Conservation (phyloP, 176 grass and related monocot species). For the Hsuehochloa calcarea region DNA sequence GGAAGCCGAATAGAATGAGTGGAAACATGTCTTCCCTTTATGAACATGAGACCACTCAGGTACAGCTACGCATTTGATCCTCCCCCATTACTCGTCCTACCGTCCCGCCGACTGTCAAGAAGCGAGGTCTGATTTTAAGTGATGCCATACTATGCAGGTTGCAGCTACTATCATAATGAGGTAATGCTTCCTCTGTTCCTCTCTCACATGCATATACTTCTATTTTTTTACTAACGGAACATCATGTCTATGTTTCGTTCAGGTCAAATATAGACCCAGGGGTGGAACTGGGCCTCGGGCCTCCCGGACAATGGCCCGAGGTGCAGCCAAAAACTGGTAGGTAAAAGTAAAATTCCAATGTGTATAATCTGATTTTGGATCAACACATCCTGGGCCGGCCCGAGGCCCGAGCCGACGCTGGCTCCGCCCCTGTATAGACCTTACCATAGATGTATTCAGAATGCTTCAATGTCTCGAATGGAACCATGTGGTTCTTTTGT, state of each 20-base stretch:
- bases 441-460: constrained; percentile 85
- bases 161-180: constrained; percentile 76
- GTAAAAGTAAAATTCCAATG: too few relatives aligned
- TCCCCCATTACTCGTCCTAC: constrained; percentile 55
- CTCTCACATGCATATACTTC: not conserved
- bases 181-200: constrained; percentile 29
- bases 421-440: constrained; percentile 83
- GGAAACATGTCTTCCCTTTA: constrained; percentile 84
- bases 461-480: constrained; percentile 97
- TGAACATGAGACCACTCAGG: constrained; percentile 78
- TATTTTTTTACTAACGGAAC: not conserved
- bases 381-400: too few relatives aligned
- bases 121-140: constrained; percentile 58
- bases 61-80: constrained; percentile 83
- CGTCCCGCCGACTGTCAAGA: constrained; percentile 37
- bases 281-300: too few relatives aligned
- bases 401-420: too few relatives aligned
- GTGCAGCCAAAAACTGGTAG: too few relatives aligned
- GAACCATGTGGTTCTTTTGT: constrained; percentile 87
- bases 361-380: too few relatives aligned
- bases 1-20: constrained; percentile 85
- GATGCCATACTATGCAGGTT: constrained; percentile 68
- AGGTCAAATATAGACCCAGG: too few relatives aligned
- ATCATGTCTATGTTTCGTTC: constrained; percentile 25
- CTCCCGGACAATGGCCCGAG: too few relatives aligned